Evolutionary conservation across 768 basidiomycete species (phyloP), one percentile per base, ranked within the genome.

Genomic region (Pseudohyphozyma bogoriensis): DNA sequence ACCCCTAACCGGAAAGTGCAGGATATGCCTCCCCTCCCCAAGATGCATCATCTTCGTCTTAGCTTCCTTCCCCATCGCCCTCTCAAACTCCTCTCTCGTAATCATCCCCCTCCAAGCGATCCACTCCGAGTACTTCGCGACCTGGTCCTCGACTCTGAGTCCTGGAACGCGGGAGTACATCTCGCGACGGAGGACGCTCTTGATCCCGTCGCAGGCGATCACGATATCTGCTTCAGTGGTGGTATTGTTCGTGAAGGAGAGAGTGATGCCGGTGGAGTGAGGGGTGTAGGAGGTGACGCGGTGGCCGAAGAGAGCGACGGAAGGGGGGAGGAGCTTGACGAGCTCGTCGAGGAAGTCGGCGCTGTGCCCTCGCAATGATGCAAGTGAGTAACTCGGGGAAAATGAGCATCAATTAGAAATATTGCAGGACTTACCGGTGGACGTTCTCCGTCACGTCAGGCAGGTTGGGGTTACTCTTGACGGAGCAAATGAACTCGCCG

Each of bases 51-150:
- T 26, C 47, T 63, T 63, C 33, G 44, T 47, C 6, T 32, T 51
- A 10, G 40, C 29, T 1, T 29, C 56, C 22, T 47, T 55, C 1
- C 62, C 65, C 18, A 64, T 55, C 15, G 51, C 51, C 2, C 42
- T 40, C 18, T 55, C 36, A 42, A 51, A 68, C 29, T 52, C 40
- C 18, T 42, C 59, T 24, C 32, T 31, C 11, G 51, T 40, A n/a
- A 68, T 56, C 15, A 68, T 8, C 0, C 65, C 68, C 15, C 68
- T 46, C 62, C 62, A 68, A 18, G 65, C 68, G 22, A 66, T 45
- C 68, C 68, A 68, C 32, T 66, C 53, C 2, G 56, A 35, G 50
- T 68, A 68, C 11, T 37, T 32, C 3, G 59, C 64, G 18, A 35
- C 16, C 46, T 68, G 64, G n/a, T n/a, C n/a, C n/a, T n/a, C 35